phyloP scores from a whole-genome alignment of 2,329 filamentous ascomycete species.

The Gnomoniopsis smithogilvyi region DNA sequence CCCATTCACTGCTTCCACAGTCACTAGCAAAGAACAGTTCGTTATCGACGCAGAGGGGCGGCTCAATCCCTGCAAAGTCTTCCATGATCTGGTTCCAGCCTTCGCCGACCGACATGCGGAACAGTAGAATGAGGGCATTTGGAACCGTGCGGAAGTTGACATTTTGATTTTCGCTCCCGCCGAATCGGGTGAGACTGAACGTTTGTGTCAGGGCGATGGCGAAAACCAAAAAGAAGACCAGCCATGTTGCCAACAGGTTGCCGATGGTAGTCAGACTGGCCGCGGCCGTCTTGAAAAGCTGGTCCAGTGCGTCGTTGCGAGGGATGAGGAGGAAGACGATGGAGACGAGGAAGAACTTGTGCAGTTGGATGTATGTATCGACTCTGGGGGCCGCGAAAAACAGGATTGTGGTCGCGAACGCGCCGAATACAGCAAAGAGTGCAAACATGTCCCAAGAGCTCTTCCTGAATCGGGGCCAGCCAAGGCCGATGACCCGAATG shows the following conservation, averaged over 20 bases:
- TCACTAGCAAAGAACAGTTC: conserved; percentile 79
- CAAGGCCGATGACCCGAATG: conserved; percentile 82
- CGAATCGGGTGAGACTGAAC: conserved; percentile 92
- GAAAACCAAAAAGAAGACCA: conserved; percentile 93
- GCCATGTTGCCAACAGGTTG: conserved; percentile 93
- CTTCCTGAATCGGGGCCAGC: conserved; percentile 85
- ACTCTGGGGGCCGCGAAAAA: conserved; percentile 59
- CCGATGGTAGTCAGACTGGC: conserved; percentile 87
- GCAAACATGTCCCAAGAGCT: conserved; percentile 97
- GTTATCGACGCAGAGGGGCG: conserved; percentile 75
- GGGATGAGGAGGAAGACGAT: conserved; percentile 90
- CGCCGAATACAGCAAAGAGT: conserved; percentile 72
- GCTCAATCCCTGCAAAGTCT: conserved; percentile 78
- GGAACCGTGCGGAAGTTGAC: conserved; percentile 92
- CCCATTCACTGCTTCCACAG: conserved; percentile 89
- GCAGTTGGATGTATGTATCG: conserved; percentile 71
- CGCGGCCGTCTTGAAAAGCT: conserved; percentile 97
- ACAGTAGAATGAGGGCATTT: conserved; percentile 88
- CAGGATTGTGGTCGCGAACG: conserved; percentile 79
- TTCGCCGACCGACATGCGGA: conserved; percentile 89
- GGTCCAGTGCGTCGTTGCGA: conserved; percentile 93
- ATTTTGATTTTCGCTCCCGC: conserved; percentile 66
- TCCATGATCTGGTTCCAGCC: conserved; percentile 98
- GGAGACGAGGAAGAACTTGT: conserved; percentile 92
- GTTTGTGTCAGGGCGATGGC: conserved; percentile 95